phyloP scores from a whole-genome alignment of 2,329 filamentous ascomycete species.

The Mycosphaerella arachidis region DNA sequence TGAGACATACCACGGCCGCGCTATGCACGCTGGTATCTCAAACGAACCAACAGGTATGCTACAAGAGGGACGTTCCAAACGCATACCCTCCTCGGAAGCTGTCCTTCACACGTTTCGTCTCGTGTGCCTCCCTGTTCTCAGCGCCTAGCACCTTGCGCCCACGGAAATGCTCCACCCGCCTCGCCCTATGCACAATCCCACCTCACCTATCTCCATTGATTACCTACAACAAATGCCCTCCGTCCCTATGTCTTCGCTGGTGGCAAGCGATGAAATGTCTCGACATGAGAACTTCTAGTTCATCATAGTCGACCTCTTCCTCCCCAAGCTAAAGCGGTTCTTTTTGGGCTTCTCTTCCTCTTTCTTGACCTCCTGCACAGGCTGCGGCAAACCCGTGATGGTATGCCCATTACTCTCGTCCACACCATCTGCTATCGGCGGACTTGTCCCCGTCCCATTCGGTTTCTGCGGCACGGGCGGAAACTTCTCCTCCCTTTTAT shows the following conservation, averaged over 20 bases:
- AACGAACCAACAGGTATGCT: background rate
- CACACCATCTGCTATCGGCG: background rate
- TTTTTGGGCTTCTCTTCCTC: conserved; percentile 44
- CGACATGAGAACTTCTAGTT: background rate
- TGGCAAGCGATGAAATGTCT: background rate
- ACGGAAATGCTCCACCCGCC: background rate
- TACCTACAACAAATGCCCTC: background rate
- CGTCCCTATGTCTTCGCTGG: background rate
- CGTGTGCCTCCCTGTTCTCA: background rate
- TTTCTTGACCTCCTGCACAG: conserved; percentile 3
- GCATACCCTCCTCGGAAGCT: background rate
- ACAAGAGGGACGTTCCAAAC: background rate
- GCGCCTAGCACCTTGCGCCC: background rate
- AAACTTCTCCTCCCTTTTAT: conserved; percentile 31
- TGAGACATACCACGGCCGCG: background rate
- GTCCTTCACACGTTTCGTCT: background rate
- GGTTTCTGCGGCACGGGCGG: conserved; percentile 19
- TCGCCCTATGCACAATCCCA: background rate
- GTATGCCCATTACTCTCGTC: conserved; percentile 1
- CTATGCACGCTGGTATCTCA: background rate
- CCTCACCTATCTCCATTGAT: background rate
- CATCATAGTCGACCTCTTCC: conserved; percentile 59
- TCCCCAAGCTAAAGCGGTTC: conserved; percentile 63
- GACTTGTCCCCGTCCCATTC: conserved; percentile 13
- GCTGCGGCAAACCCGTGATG: background rate